Conservation (phyloP, 2,329 filamentous ascomycete species). For the Falciphora oryzae region DNA sequence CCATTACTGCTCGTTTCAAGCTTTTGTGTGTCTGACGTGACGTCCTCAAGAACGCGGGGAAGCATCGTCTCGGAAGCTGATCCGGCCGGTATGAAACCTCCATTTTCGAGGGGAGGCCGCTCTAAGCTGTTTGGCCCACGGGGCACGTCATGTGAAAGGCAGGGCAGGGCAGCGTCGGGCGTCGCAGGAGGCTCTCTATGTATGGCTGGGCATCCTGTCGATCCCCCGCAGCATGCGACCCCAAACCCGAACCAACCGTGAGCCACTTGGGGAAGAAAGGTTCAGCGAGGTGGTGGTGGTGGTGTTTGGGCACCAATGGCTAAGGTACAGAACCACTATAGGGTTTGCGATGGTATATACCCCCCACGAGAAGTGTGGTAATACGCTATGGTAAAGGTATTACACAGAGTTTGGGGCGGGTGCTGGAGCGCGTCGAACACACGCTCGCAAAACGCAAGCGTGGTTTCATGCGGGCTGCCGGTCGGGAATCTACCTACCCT, state of each 20-base stretch:
- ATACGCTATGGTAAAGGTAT: neutral
- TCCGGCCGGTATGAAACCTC: neutral
- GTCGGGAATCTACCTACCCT: too few species aligned
- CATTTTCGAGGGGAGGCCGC: neutral
- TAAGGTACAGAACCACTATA: too few species aligned
- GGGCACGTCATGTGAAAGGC: too few species aligned
- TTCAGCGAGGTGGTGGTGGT: neutral
- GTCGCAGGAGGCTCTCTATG: neutral
- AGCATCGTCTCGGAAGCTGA: neutral
- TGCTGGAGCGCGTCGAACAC: neutral
- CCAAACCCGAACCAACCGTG: neutral
- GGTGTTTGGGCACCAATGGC: neutral
- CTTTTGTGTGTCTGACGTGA: neutral
- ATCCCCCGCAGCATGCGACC: neutral
- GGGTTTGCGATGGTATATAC: too few species aligned
- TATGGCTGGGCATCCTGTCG: too few species aligned
- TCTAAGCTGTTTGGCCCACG: neutral
- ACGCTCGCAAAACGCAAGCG: neutral
- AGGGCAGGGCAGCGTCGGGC: too few species aligned
- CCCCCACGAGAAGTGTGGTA: neutral
- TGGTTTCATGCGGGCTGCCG: neutral
- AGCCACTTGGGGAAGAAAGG: neutral
- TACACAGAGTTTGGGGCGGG: neutral
- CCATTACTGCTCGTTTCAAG: too few species aligned
- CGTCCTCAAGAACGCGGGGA: neutral